phyloP scores from a whole-genome alignment of 2,329 filamentous ascomycete species.

The Lachnellula cervina region DNA sequence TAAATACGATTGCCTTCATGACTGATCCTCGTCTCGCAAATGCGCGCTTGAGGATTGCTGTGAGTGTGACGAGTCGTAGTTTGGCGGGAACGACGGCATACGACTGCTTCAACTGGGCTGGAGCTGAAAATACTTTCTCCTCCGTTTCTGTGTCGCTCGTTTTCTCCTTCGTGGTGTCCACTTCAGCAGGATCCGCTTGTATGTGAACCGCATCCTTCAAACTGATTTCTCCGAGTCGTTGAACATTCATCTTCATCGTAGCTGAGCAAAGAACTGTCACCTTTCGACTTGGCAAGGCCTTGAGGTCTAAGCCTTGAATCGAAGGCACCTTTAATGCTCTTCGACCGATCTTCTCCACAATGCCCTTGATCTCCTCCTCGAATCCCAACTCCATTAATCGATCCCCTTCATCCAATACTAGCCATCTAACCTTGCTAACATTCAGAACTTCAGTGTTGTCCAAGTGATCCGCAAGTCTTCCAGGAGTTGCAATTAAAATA shows the following conservation, averaged over 20 bases:
- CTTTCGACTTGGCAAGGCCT: constrained; percentile 65
- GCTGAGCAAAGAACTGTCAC: constrained; percentile 92
- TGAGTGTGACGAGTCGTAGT: constrained; percentile 80
- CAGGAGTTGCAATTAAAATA: constrained; percentile 91
- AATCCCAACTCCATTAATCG: constrained; percentile 98
- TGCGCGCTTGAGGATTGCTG: constrained; percentile 76
- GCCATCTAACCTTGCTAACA: constrained; percentile 84
- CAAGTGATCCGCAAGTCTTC: constrained; percentile 84
- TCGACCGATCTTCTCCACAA: constrained; percentile 73
- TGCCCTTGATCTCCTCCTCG: constrained; percentile 85
- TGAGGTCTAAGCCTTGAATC: constrained; percentile 52
- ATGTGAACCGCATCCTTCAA: constrained; percentile 89
- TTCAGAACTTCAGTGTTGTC: constrained; percentile 88
- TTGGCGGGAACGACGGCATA: constrained; percentile 87
- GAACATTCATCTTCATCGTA: constrained; percentile 96
- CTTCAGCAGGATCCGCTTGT: constrained; percentile 53
- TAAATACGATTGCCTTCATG: constrained; percentile 96
- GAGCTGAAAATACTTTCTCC: constrained; percentile 65
- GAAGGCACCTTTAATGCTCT: constrained; percentile 55
- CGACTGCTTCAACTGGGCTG: constrained; percentile 88
- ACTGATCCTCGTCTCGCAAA: constrained; percentile 86
- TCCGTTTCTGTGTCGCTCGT: constrained; percentile 42
- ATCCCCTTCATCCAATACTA: constrained; percentile 94
- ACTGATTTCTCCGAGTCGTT: constrained; percentile 89
- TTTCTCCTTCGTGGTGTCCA: constrained; percentile 47